Evolutionary conservation across 768 basidiomycete species (phyloP).

Genomic region (Termitomyces sp.): DNA sequence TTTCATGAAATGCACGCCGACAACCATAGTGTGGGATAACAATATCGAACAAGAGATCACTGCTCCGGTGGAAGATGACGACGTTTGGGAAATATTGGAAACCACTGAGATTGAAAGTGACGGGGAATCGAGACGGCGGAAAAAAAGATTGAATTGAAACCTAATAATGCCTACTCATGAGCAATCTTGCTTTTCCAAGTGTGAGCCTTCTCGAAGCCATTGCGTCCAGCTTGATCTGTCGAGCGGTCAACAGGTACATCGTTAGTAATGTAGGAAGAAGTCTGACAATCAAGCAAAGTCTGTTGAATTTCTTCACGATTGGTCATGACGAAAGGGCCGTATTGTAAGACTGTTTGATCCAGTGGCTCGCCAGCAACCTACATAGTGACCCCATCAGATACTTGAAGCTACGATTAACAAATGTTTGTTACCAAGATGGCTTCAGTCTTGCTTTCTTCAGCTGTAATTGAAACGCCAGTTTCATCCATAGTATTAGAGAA

Average conservation of each 20-base stretch:
- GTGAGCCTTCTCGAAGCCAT: conserved; percentile 90
- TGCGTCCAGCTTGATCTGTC: conserved; percentile 65
- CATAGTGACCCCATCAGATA: background rate
- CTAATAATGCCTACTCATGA: conserved; percentile 22
- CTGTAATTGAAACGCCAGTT: conserved; percentile 66
- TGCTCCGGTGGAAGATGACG: conserved; percentile 41
- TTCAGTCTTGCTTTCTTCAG: conserved; percentile 60
- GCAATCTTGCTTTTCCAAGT: conserved; percentile 87
- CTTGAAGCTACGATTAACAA: background rate
- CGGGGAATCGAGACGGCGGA: conserved; percentile 18
- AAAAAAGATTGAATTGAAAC: conserved; percentile 7
- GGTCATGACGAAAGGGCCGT: conserved; percentile 88
- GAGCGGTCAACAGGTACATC: conserved; percentile 1
- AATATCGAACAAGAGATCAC: conserved; percentile 11
- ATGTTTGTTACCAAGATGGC: conserved; percentile 58
- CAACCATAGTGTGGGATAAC: conserved; percentile 62
- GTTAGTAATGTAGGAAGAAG: background rate
- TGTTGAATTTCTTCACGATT: conserved; percentile 74
- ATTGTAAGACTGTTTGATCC: conserved; percentile 84
- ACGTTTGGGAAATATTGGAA: conserved; percentile 69
- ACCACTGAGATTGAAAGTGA: conserved; percentile 39
- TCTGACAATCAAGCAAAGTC: conserved; percentile 79
- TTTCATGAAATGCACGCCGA: conserved; percentile 61
- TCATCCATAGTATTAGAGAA: conserved; percentile 58
- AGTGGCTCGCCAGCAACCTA: conserved; percentile 86